Evolutionary conservation across 2,329 filamentous ascomycete species (phyloP).

Genomic region (Colletotrichum nymphaeae): DNA sequence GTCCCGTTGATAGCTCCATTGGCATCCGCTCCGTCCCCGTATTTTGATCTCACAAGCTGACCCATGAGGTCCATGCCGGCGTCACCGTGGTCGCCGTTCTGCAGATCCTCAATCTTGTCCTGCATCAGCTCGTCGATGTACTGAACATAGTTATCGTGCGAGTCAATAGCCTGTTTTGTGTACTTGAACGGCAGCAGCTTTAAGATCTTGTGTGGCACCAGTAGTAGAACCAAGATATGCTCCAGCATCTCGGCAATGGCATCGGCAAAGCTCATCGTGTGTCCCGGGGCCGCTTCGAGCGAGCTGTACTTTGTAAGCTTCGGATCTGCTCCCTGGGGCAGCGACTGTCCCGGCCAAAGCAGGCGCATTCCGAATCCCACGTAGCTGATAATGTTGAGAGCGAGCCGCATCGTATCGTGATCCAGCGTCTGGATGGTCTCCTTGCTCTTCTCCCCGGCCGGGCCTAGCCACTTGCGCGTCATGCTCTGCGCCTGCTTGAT

Average conservation of each 20-base stretch:
- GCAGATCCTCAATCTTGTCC: conserved; percentile 63
- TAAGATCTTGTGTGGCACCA: conserved; percentile 69
- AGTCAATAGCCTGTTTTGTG: conserved; percentile 62
- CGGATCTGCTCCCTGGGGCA: conserved; percentile 55
- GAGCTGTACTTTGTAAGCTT: conserved; percentile 61
- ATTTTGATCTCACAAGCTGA: conserved; percentile 58
- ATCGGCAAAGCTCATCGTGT: conserved; percentile 74
- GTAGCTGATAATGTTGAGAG: conserved; percentile 68
- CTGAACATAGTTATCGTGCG: conserved; percentile 71
- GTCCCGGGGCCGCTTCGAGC: conserved; percentile 59
- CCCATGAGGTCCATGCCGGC: conserved; percentile 66
- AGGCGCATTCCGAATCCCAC: conserved; percentile 77
- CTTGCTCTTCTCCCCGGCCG: conserved; percentile 42
- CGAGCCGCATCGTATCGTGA: conserved; percentile 72
- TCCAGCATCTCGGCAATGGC: conserved; percentile 72
- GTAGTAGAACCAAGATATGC: conserved; percentile 70
- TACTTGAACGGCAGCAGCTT: conserved; percentile 60
- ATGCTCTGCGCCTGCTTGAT: conserved; percentile 71
- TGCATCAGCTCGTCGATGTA: conserved; percentile 78
- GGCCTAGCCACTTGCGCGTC: conserved; percentile 67
- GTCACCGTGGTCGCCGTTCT: conserved; percentile 48
- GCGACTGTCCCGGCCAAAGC: conserved; percentile 71
- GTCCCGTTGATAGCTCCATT: conserved; percentile 30
- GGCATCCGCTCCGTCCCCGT: conserved; percentile 41
- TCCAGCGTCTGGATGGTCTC: conserved; percentile 66